Evolutionary conservation across 2,329 filamentous ascomycete genomes (phyloP).

Genomic region (Verruconis gallopava): DNA sequence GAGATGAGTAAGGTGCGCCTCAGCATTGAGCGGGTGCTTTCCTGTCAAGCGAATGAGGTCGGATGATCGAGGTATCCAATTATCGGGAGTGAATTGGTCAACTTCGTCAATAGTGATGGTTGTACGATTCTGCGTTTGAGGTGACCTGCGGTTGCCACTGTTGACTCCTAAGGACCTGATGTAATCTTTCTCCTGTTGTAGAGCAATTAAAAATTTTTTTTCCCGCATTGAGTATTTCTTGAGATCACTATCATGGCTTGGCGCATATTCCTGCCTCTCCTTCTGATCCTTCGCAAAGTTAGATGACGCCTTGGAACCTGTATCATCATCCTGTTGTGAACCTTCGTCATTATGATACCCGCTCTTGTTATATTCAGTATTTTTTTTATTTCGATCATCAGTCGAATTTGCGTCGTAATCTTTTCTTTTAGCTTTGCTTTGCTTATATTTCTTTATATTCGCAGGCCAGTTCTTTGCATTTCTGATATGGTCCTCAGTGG

Average conservation of each 20-base stretch:
- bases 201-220: constrained; percentile 27
- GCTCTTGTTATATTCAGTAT: constrained; percentile 19
- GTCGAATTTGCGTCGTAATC: constrained; percentile 16
- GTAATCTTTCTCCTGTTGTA: constrained; percentile 34
- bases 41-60: constrained; percentile 39
- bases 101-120: constrained; percentile 32
- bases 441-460: constrained; percentile 29
- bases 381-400: constrained; percentile 14
- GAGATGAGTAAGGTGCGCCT: constrained; percentile 30
- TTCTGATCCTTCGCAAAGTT: constrained; percentile 16
- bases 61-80: constrained; percentile 37
- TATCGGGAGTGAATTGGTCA: constrained; percentile 41
- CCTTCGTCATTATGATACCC: constrained; percentile 19
- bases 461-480: constrained; percentile 35
- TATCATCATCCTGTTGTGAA: constrained; percentile 27
- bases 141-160: constrained; percentile 28
- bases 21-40: constrained; percentile 41
- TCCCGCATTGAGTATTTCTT: constrained; percentile 30
- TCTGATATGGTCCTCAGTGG: constrained; percentile 38
- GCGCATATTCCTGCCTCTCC: constrained; percentile 12
- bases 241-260: constrained; percentile 20
- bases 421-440: constrained; percentile 20
- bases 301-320: neutral
- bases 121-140: constrained; percentile 20
- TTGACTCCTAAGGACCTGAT: constrained; percentile 29